These are phyloP conservation scores for Venturia aucupariae DNA, from an alignment of 2,329 filamentous ascomycete species.

Conservation along the genomic window DNA sequence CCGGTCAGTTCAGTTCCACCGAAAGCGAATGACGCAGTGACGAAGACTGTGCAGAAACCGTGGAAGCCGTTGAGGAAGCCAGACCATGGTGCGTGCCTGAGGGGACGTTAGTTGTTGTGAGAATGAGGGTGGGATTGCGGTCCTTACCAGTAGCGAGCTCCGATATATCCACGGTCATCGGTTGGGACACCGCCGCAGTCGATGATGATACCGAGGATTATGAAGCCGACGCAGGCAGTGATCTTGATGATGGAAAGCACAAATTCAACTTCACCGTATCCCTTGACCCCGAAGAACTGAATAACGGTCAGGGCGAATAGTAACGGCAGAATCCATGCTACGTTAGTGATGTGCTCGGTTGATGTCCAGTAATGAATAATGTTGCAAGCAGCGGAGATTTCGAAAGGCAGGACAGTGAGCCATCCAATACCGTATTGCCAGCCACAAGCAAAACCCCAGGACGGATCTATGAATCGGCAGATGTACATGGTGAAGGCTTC, in stretches of 20 bases:
- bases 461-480: conserved; percentile 18
- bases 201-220: conserved; percentile 53
- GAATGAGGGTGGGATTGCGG: background rate
- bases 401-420: conserved; percentile 17
- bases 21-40: conserved; percentile 56
- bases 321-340: conserved; percentile 30
- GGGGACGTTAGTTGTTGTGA: background rate
- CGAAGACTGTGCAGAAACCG: conserved; percentile 54
- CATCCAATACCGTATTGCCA: conserved; percentile 15
- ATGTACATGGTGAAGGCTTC: conserved; percentile 17
- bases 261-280: conserved; percentile 46
- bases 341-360: conserved; percentile 23
- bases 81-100: conserved; percentile 10
- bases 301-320: conserved; percentile 28
- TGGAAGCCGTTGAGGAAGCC: conserved; percentile 52
- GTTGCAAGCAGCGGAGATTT: conserved; percentile 29
- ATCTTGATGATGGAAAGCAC: conserved; percentile 50
- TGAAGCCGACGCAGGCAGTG: conserved; percentile 48
- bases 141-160: conserved; percentile 43
- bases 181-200: conserved; percentile 50
- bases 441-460: conserved; percentile 27
- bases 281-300: conserved; percentile 31
- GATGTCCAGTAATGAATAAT: conserved; percentile 30
- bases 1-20: conserved; percentile 54
- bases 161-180: conserved; percentile 48